Percentiles rank a stretch among this genome's conserved stretches.
Evolutionary conservation across 495 filamentous ascomycete genomes (phyloP).

Genomic region (Xylaria curta): DNA sequence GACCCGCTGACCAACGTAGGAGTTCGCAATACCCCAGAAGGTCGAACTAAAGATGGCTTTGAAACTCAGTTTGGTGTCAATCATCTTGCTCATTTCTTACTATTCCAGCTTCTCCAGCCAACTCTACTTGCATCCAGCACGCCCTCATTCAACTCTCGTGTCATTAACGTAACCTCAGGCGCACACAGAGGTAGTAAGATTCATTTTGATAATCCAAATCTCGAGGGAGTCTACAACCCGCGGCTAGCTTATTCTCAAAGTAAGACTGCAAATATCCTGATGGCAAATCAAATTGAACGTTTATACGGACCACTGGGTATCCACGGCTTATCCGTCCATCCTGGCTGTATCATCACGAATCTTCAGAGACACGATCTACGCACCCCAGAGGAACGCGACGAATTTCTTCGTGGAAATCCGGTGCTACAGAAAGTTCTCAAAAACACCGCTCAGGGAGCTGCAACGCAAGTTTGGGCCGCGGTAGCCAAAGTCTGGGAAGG

Average conservation of each 20-base stretch:
- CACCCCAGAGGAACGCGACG: constrained; percentile 50
- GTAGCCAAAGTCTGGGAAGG: constrained; percentile 45
- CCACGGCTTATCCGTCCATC: constrained; percentile 29
- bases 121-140: constrained; percentile 46
- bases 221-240: constrained; percentile 39
- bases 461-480: constrained; percentile 57
- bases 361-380: constrained; percentile 31
- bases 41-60: constrained; percentile 51
- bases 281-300: constrained; percentile 33
- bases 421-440: constrained; percentile 49
- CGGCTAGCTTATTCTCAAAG: constrained; percentile 52
- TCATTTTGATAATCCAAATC: constrained; percentile 53
- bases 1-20: not conserved
- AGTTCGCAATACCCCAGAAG: constrained; percentile 27
- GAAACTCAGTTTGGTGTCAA: constrained; percentile 59
- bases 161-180: constrained; percentile 39
- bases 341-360: constrained; percentile 35
- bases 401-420: constrained; percentile 52
- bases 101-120: constrained; percentile 55
- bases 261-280: constrained; percentile 58
- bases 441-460: constrained; percentile 45
- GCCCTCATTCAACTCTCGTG: constrained; percentile 36
- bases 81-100: constrained; percentile 58
- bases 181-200: constrained; percentile 48
- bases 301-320: constrained; percentile 29